phyloP scores from a whole-genome alignment of 352 stramenopile genomes.

The Phytophthora rubi region DNA sequence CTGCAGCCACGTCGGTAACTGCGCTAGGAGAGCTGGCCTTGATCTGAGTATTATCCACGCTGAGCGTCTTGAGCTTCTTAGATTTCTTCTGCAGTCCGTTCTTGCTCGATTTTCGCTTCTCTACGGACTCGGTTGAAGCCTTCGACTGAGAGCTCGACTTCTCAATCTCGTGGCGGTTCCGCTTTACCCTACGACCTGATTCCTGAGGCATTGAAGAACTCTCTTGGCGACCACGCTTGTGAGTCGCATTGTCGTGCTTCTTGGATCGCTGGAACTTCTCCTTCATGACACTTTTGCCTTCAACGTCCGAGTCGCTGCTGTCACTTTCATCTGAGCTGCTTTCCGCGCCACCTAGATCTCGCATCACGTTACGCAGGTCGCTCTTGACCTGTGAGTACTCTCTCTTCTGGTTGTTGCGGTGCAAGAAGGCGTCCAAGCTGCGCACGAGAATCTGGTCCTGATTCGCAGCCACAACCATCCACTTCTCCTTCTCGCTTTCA shows the following conservation, averaged over 20 bases:
- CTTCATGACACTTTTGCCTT: constrained; percentile 13
- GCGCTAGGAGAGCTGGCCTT: constrained; percentile 1
- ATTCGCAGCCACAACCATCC: constrained; percentile 82
- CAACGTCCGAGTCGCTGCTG: constrained; percentile 36
- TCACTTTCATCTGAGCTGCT: constrained; percentile 35
- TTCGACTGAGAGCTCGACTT: constrained; percentile 24
- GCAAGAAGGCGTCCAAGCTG: constrained; percentile 69
- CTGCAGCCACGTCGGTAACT: constrained; percentile 2
- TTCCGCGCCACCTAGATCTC: constrained; percentile 42
- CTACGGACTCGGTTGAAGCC: neutral
- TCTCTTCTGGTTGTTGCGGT: constrained; percentile 58
- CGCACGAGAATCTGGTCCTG: constrained; percentile 74
- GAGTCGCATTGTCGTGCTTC: constrained; percentile 20
- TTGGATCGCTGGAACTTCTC: constrained; percentile 31
- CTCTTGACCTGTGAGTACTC: constrained; percentile 57
- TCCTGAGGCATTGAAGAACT: constrained; percentile 23
- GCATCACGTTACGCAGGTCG: constrained; percentile 50
- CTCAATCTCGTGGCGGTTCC: constrained; percentile 18
- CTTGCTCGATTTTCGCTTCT: constrained; percentile 27
- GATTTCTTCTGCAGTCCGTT: constrained; percentile 18
- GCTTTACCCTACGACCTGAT: constrained; percentile 29
- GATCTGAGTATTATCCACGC: constrained; percentile 1
- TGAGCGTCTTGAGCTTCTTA: constrained; percentile 20
- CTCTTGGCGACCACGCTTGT: constrained; percentile 33
- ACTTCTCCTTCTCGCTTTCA: constrained; percentile 62